Percentiles rank a stretch among this genome's conserved stretches.
phyloP scores from a whole-genome alignment of 257 asterid species.

The Penstemon barbatus region DNA sequence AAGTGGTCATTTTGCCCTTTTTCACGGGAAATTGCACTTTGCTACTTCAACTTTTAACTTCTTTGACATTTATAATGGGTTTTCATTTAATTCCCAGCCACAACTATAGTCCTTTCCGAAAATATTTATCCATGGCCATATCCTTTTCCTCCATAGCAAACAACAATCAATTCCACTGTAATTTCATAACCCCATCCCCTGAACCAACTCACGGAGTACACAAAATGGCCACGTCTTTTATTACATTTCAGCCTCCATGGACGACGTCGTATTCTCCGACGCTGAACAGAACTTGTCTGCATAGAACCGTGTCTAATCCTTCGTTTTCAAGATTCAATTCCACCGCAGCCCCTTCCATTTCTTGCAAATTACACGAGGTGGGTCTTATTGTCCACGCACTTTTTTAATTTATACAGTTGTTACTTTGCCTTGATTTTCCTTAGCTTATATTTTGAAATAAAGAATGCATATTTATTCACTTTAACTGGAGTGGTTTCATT shows the following conservation, averaged over 20 bases:
- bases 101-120: background rate
- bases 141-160: background rate
- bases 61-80: too few species aligned
- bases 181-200: background rate
- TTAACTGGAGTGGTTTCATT: background rate
- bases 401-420: background rate
- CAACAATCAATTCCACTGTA: background rate
- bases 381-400: background rate
- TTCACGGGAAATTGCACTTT: too few species aligned
- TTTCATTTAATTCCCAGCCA: background rate
- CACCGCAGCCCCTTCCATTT: constrained; percentile 24
- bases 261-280: constrained; percentile 17
- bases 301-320: constrained; percentile 8
- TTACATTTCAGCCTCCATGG: constrained; percentile 35
- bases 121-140: constrained; percentile 4
- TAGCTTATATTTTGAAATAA: background rate
- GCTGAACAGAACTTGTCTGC: constrained; percentile 20
- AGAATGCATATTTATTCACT: background rate
- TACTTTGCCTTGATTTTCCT: background rate
- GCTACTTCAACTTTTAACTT: too few species aligned
- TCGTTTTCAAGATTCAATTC: constrained; percentile 27
- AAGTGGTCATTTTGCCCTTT: too few species aligned
- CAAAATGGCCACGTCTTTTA: constrained; percentile 28
- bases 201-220: constrained; percentile 9
- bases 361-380: constrained; percentile 42